A percentile compares a stretch with the other conserved stretches of the same genome.
Conservation (phyloP, 164 flowering plant species). For the Vitis cinerea region DNA sequence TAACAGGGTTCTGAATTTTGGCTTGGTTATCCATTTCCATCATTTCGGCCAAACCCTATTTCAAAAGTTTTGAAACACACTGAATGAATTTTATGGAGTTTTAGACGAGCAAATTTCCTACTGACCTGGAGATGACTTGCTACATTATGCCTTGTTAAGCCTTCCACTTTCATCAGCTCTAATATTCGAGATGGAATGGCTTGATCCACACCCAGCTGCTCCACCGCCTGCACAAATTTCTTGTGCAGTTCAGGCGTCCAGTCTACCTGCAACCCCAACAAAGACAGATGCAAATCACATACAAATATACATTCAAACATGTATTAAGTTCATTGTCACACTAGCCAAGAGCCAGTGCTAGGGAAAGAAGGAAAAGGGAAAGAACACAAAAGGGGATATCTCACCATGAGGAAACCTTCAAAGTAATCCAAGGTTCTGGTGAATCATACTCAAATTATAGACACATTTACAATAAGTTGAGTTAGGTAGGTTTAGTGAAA, state of each 20-base stretch:
- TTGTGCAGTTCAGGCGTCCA: conserved; percentile 89
- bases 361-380: too few species aligned
- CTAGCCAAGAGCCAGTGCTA: background rate
- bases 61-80: background rate
- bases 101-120: background rate
- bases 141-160: conserved; percentile 82
- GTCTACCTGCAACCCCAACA: conserved; percentile 54
- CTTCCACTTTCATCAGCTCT: conserved; percentile 80
- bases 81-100: too few species aligned
- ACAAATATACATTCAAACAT: background rate
- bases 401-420: too few species aligned
- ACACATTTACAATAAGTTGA: too few species aligned
- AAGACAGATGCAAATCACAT: background rate
- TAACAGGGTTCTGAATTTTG: too few species aligned
- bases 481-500: too few species aligned
- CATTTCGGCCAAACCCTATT: background rate
- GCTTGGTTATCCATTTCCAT: too few species aligned
- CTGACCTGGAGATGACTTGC: conserved; percentile 91
- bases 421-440: too few species aligned
- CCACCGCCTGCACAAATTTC: conserved; percentile 77
- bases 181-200: conserved; percentile 86
- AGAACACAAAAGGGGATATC: too few species aligned
- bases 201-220: conserved; percentile 76
- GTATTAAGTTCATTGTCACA: background rate
- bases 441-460: too few species aligned